These are phyloP conservation scores for Vitis riparia DNA, from an alignment of 164 flowering plant genomes.

Conservation along the genomic window DNA sequence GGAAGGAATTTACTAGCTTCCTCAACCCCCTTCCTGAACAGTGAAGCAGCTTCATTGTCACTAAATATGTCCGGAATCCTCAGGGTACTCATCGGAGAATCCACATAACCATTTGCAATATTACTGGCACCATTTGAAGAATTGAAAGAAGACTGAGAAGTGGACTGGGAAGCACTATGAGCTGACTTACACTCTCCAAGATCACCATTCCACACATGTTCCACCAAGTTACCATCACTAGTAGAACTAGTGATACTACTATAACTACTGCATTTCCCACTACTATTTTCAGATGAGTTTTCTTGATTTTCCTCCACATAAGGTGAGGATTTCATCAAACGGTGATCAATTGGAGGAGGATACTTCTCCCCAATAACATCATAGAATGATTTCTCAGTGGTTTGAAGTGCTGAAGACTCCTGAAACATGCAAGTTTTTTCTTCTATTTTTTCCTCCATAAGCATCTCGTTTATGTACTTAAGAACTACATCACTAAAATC, in stretches of 20 bases:
- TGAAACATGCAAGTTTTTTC: neutral
- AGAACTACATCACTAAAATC: constrained; percentile 17
- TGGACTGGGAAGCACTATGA: no score
- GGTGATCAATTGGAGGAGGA: no score
- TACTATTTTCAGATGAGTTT: no score
- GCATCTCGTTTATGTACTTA: constrained; percentile 14
- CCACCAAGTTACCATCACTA: no score
- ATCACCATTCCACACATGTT: no score
- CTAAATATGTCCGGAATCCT: constrained; percentile 8
- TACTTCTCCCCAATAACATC: constrained; percentile 1
- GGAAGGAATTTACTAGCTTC: neutral
- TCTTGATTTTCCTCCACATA: no score
- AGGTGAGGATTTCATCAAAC: no score
- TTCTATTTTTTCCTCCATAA: constrained; percentile 19
- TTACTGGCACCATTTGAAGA: constrained; percentile 1
- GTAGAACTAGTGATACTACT: no score
- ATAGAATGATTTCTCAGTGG: constrained; percentile 1
- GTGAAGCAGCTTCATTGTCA: constrained; percentile 12
- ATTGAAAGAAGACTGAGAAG: neutral
- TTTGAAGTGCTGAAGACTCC: neutral
- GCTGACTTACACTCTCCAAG: no score
- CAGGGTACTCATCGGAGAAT: constrained; percentile 12
- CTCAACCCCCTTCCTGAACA: constrained; percentile 8
- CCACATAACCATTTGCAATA: constrained; percentile 4
- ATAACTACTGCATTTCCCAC: no score